Base-by-base conservation (phyloP, 768 basidiomycete genomes). In the Porpolomopsis calyptriformis region DNA sequence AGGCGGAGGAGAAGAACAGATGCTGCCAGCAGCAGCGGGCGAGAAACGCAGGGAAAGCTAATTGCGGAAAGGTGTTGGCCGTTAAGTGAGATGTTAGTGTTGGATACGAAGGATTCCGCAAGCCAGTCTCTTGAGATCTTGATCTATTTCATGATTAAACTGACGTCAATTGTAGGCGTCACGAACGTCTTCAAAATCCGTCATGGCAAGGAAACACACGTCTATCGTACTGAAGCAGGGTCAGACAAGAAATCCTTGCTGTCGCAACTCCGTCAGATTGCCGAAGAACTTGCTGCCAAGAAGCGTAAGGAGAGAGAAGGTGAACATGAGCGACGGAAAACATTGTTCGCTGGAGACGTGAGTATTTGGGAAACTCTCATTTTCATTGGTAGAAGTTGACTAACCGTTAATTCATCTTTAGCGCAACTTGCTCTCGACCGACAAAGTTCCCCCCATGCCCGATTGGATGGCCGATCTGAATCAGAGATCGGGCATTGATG, bases 171-270 rank as follows among this genome's bases (percentile, higher is more conserved):
- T 40, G 82, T 98, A 72, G n/a, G n/a, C n/a, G n/a, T n/a, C n/a
- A 89, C 83, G n/a, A 96, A 98, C 55, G 93, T 97, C 3, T 86
- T 98, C 73, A 97, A 97, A 69, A 80, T 99, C 51, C 74, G 85
- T 50, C 80, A 92, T 49, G 83, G 86, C 4, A 96, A 94, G 62
- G 94, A 98, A 62, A 87, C 87, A 1, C 83, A 92, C 58, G 91
- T 99, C 5, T 98, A 90, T 62, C 80, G 93, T 27, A 88, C 88
- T 2, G 88, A 93, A 47, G 72, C 72, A 6, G 57, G 79, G 0
- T 68, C 80, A 20, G 91, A 97, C 57, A 99, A 99, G 71, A 92
- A 87, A 63, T 69, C 72, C 7, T 72, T 98, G 0, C 72, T 99
- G 11, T 63, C 79, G 0, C 82, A 91, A 50, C 90, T 97, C 67